phyloP scores from a whole-genome alignment of 768 basidiomycete genomes.

The Kwoniella pini region DNA sequence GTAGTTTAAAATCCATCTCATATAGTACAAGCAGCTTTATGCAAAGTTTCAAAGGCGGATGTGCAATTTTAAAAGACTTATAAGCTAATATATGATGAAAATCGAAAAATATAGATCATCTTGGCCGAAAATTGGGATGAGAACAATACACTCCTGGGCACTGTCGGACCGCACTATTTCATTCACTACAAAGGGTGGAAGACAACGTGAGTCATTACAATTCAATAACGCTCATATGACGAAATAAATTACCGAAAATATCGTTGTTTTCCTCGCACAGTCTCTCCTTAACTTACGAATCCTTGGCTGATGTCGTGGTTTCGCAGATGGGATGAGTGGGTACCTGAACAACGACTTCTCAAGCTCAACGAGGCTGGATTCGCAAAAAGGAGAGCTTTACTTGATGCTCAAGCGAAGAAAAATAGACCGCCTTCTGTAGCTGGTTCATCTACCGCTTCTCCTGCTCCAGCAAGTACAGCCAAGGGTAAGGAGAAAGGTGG shows the following conservation, averaged over 20 bases:
- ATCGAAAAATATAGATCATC: conserved; percentile 59
- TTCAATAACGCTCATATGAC: no score
- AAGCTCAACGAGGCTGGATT: conserved; percentile 82
- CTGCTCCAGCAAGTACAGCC: conserved; percentile 12
- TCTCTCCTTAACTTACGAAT: no score
- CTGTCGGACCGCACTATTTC: conserved; percentile 77
- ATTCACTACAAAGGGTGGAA: conserved; percentile 99
- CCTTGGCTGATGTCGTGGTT: background rate
- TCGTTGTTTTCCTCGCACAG: no score
- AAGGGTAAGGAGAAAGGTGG: conserved; percentile 49
- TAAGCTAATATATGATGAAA: conserved; percentile 23
- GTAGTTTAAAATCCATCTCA: conserved; percentile 20
- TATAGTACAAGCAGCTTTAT: conserved; percentile 15
- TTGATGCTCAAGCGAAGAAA: conserved; percentile 56
- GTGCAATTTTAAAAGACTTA: conserved; percentile 7
- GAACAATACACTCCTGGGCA: conserved; percentile 63
- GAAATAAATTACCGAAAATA: no score
- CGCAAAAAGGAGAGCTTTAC: conserved; percentile 70
- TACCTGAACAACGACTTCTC: conserved; percentile 73
- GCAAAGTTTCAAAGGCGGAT: conserved; percentile 13
- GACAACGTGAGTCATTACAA: conserved; percentile 69
- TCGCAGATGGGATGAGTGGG: conserved; percentile 95
- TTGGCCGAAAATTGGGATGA: conserved; percentile 68
- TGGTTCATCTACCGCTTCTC: conserved; percentile 24
- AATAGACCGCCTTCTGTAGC: conserved; percentile 54